Evolutionary conservation across 106 monocot species (phyloP).

Genomic region (Acorus calamus): DNA sequence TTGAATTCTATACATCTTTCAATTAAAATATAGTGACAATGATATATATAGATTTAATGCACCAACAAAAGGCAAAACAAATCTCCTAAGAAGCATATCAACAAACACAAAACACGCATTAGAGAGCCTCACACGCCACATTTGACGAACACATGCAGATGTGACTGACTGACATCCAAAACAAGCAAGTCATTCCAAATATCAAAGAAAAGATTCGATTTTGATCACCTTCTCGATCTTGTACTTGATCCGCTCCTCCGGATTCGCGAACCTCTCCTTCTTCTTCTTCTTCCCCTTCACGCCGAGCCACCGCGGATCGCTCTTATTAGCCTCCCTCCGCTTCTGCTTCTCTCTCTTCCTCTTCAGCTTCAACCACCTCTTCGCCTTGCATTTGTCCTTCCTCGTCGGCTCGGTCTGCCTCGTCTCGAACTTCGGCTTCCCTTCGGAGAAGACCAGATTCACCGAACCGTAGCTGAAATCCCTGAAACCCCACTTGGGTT

Average conservation of each 20-base stretch:
- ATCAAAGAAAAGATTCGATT: neutral
- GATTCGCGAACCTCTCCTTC: slow-evolving; percentile 8
- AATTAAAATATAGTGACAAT: too few relatives aligned
- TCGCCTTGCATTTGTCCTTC: slow-evolving; percentile 12
- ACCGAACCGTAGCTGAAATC: slow-evolving; percentile 4
- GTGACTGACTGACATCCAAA: neutral
- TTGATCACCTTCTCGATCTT: slow-evolving; percentile 13
- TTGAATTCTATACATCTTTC: too few relatives aligned
- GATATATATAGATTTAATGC: too few relatives aligned
- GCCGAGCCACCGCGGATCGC: slow-evolving; percentile 2
- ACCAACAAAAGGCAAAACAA: too few relatives aligned
- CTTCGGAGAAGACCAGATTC: slow-evolving; percentile 5
- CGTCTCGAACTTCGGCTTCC: slow-evolving; percentile 7
- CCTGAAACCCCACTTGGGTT: neutral
- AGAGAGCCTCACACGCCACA: too few relatives aligned
- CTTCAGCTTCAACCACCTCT: slow-evolving; percentile 11
- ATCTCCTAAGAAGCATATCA: too few relatives aligned
- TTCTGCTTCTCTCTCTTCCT: slow-evolving; percentile 7
- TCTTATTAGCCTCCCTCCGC: slow-evolving; percentile 1
- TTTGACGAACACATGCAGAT: neutral
- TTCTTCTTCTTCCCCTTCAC: slow-evolving; percentile 4
- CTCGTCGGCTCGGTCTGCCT: slow-evolving; percentile 2
- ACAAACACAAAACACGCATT: too few relatives aligned
- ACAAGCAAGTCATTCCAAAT: neutral
- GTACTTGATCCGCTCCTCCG: slow-evolving; percentile 11